Evolutionary conservation across 192 early-diverging fungal species (phyloP), one percentile per base, ranked within the genome.

Genomic region (Cladochytrium replicatum): DNA sequence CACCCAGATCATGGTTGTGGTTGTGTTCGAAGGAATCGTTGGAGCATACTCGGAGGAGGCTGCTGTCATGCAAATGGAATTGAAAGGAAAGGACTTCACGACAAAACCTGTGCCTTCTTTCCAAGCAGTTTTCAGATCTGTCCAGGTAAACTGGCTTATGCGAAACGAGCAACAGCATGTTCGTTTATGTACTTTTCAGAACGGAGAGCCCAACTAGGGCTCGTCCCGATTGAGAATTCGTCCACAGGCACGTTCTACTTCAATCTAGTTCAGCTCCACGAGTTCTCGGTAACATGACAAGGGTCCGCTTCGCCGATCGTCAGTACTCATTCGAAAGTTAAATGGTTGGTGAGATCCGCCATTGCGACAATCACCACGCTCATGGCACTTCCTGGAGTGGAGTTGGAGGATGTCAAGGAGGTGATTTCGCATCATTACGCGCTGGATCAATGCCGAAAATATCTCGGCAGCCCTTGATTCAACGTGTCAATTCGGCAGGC

Each of bases 221-320:
- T 66, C 17, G 38, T 66, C 23, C 63, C 63, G 2, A 47, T 66
- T n/a, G 63, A 66, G 32, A 56, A 66, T 37, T 60, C 57, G 13
- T 40, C 25, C 19, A 54, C 51, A 0, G 63, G 63, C 21, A 54
- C 63, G 7, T 66, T 58, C 31, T 50, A 58, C 48, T 46, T 31
- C 6, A n/a, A n/a, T n/a, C n/a, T n/a, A n/a, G n/a, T n/a, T n/a
- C n/a, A n/a, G n/a, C n/a, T n/a, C n/a, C n/a, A n/a, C n/a, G n/a
- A n/a, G 58, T 60, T 4, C 3, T 60, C 5, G 63, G 60, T 51
- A 42, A 56, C 6, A 41, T 66, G 24, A 32, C 32, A 7, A 43
- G 48, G 24, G 32, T 60, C n/a, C n/a, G n/a, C n/a, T n/a, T n/a
- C n/a, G n/a, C n/a, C n/a, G n/a, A n/a, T n/a, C n/a, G n/a, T n/a